Conservation (phyloP, 1,139 yeast species). For the Scheffersomyces quercinus region DNA sequence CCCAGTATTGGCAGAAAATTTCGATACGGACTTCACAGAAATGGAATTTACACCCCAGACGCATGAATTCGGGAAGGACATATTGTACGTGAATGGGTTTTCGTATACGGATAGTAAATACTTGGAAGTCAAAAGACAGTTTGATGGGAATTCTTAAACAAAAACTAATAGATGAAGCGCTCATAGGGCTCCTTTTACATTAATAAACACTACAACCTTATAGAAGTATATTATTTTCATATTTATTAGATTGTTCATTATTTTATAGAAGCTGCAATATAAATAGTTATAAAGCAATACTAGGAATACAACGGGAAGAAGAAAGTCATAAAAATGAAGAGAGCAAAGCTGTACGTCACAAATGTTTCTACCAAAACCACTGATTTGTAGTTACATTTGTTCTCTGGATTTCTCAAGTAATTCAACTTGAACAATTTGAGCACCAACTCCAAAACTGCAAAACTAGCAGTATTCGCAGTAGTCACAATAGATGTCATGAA, state of each 20-base stretch:
- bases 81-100: slow-evolving; percentile 45
- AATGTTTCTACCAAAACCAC: slow-evolving; percentile 4
- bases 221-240: too few relatives aligned
- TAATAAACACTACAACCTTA: too few relatives aligned
- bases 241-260: too few relatives aligned
- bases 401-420: slow-evolving; percentile 14
- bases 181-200: too few relatives aligned
- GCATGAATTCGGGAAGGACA: slow-evolving; percentile 21
- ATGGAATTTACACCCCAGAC: slow-evolving; percentile 54
- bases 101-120: slow-evolving; percentile 45
- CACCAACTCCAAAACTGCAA: slow-evolving; percentile 7
- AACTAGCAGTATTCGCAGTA: background rate
- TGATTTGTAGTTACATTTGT: slow-evolving; percentile 2
- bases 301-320: too few relatives aligned
- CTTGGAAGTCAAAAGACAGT: slow-evolving; percentile 10
- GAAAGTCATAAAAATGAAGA: too few relatives aligned
- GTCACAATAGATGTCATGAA: background rate
- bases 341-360: too few relatives aligned
- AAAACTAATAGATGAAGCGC: too few relatives aligned
- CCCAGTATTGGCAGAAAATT: slow-evolving; percentile 87
- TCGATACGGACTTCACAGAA: slow-evolving; percentile 85
- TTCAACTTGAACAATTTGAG: slow-evolving; percentile 19
- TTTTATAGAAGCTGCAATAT: too few relatives aligned
- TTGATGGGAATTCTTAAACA: too few relatives aligned
- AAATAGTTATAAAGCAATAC: too few relatives aligned